Evolutionary conservation across 1,284 basidiomycete genomes (phyloP).

Genomic region (Leucoagaricus sp.): DNA sequence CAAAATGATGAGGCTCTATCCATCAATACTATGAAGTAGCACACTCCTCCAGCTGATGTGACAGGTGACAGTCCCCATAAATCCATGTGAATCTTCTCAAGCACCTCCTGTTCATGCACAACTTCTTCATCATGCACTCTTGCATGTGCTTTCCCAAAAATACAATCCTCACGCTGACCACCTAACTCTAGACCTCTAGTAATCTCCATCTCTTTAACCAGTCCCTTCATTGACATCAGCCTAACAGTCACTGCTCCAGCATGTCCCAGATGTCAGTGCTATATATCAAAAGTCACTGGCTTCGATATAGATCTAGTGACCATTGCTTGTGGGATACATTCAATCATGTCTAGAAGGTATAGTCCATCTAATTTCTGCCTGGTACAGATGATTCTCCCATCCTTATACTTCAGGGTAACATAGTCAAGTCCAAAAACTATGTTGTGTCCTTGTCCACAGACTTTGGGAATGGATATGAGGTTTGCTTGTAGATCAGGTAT

Average conservation of each 20-base stretch:
- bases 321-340: not conserved
- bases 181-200: not conserved
- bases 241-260: slow-evolving; percentile 14
- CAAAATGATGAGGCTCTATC: slow-evolving; percentile 16
- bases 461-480: slow-evolving; percentile 22
- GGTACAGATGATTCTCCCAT: not conserved
- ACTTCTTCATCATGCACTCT: slow-evolving; percentile 21
- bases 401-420: not conserved
- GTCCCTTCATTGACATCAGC: slow-evolving; percentile 9
- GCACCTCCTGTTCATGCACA: slow-evolving; percentile 12
- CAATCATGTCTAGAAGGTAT: not conserved
- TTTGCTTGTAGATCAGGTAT: slow-evolving; percentile 21
- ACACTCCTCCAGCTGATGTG: slow-evolving; percentile 17
- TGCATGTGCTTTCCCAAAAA: slow-evolving; percentile 22
- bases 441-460: slow-evolving; percentile 6
- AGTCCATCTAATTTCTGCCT: not conserved
- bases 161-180: slow-evolving; percentile 24
- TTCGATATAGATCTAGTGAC: slow-evolving; percentile 12
- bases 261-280: slow-evolving; percentile 25
- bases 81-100: slow-evolving; percentile 23
- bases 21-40: slow-evolving; percentile 17
- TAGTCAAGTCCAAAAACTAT: slow-evolving; percentile 16
- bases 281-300: slow-evolving; percentile 19
- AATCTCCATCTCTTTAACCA: slow-evolving; percentile 23
- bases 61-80: slow-evolving; percentile 23